Conservation (phyloP, 1,284 basidiomycete genomes). For the Lentinus polychrous region DNA sequence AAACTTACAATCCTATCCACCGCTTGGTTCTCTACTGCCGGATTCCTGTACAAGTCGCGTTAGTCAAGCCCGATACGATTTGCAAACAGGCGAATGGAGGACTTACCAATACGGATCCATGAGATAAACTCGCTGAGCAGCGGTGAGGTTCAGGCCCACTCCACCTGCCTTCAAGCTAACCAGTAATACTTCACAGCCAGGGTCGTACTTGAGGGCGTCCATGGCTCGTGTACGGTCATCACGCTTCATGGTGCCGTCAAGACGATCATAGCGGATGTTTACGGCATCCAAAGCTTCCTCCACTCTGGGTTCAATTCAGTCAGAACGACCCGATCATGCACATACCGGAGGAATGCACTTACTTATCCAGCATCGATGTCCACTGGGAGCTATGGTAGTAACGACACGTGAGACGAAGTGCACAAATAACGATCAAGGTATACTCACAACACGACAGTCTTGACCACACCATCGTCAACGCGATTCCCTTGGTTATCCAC, state of each 20-base stretch:
- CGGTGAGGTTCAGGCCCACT: conserved; percentile 90
- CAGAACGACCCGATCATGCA: conserved; percentile 9
- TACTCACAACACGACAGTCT: conserved; percentile 90
- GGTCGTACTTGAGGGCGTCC: conserved; percentile 82
- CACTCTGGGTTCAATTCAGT: conserved; percentile 38
- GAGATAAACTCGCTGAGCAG: conserved; percentile 88
- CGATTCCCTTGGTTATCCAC: conserved; percentile 69
- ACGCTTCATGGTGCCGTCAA: conserved; percentile 96
- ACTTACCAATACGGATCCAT: conserved; percentile 92
- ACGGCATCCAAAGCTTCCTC: conserved; percentile 84
- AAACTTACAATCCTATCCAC: conserved; percentile 80
- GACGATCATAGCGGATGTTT: conserved; percentile 78
- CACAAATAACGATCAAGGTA: conserved; percentile 1
- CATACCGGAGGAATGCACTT: conserved; percentile 20
- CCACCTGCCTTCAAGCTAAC: conserved; percentile 96
- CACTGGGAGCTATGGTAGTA: conserved; percentile 67
- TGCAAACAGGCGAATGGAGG: conserved; percentile 3
- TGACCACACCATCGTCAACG: conserved; percentile 61
- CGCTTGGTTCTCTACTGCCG: conserved; percentile 94
- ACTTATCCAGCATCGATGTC: conserved; percentile 95
- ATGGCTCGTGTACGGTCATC: conserved; percentile 89
- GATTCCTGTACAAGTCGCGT: conserved; percentile 59
- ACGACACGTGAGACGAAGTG: conserved; percentile 5
- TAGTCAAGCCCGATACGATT: neutral
- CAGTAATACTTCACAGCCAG: conserved; percentile 83